phyloP scores from a whole-genome alignment of 768 basidiomycete species.

The Psilocybe subaeruginosa region DNA sequence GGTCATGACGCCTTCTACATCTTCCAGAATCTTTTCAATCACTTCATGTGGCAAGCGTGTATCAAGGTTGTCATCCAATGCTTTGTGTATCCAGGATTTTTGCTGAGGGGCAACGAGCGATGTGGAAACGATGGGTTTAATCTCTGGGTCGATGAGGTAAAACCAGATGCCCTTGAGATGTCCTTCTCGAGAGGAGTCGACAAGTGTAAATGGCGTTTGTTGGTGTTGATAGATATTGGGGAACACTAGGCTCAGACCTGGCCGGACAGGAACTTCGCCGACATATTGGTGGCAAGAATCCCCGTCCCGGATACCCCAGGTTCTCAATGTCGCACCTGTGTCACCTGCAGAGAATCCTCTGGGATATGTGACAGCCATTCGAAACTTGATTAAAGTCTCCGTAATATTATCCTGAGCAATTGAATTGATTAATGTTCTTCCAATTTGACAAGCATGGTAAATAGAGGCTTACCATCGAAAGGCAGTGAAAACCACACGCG shows the following conservation, averaged over 20 bases:
- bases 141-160: constrained; percentile 52
- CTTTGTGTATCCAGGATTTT: constrained; percentile 42
- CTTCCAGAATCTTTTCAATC: constrained; percentile 40
- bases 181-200: constrained; percentile 43
- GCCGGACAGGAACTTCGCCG: constrained; percentile 37
- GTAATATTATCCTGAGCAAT: constrained; percentile 46
- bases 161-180: constrained; percentile 45
- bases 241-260: constrained; percentile 46
- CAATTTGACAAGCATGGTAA: neutral
- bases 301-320: constrained; percentile 51
- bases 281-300: constrained; percentile 53
- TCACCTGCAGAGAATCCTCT: constrained; percentile 46
- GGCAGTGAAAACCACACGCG: constrained; percentile 46
- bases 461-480: constrained; percentile 36
- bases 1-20: constrained; percentile 42
- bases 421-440: constrained; percentile 2
- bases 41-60: constrained; percentile 46
- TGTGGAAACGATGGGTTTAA: constrained; percentile 43
- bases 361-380: constrained; percentile 55
- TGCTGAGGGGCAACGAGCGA: constrained; percentile 53
- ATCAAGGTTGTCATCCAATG: constrained; percentile 36
- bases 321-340: constrained; percentile 46
- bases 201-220: constrained; percentile 40
- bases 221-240: constrained; percentile 62
- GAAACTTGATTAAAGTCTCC: constrained; percentile 39